Base-by-base conservation (phyloP, 345 rosid genomes). In the Viola odorata region DNA sequence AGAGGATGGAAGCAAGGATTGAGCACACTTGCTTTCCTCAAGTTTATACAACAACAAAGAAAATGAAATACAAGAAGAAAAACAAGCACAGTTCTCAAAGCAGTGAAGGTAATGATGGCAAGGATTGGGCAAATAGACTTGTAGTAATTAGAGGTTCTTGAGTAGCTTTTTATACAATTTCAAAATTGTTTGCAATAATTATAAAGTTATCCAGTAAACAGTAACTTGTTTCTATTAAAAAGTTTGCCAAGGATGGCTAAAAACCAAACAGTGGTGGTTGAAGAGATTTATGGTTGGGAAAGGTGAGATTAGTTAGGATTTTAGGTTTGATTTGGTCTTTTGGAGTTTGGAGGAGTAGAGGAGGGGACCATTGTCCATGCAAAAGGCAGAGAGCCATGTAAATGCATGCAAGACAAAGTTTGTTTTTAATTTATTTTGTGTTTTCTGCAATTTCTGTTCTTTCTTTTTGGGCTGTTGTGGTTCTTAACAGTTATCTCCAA, bases 61-160 rank as follows among this genome's bases (percentile, higher is more conserved):
- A 67, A 62, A 16, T 53, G 32, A 47, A 49, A 70, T 12, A 66
- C 67, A 3, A 53, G 41, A 39, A 54, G 61, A 65, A 36, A 77
- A 60, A 71, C 51, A 58, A 66, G 79, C 84, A 78, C 82, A 63
- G 71, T 76, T 80, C 60, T 67, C 85, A 65, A 79, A 75, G 80
- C 75, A 61, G 53, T 57, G 60, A 16, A 63, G 72, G 69, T 53
- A 61, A 69, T 73, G 78, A 75, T 68, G 63, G 17, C 14, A 53
- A 67, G 60, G 60, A 70, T 56, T 64, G 67, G 79, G 57, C 11
- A 47, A 53, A 39, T 41, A 58, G 47, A 62, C 58, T 47, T 47
- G 50, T 47, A 4, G 45, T 58, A 4, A 36, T 9, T 3, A 10
- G 12, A 53, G 38, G 37, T 36, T 11, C 12, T 16, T 23, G 37